These are phyloP conservation scores for Pyrenochaeta sp. DNA, from an alignment of 2,329 filamentous ascomycete species.

Conservation along the genomic window DNA sequence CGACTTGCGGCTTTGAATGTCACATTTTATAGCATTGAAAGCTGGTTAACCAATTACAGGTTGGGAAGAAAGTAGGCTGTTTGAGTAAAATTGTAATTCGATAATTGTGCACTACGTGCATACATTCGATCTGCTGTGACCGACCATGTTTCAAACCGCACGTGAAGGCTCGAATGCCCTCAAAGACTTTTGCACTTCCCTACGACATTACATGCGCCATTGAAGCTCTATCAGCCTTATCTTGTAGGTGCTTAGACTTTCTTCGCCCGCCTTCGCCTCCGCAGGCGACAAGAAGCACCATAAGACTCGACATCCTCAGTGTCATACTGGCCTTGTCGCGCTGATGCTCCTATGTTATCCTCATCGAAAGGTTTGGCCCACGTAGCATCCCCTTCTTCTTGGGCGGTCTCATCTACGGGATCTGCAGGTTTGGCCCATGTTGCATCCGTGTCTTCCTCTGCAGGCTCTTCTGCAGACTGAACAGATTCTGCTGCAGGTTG, in stretches of 20 bases:
- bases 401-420: neutral
- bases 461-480: neutral
- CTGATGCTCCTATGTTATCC: neutral
- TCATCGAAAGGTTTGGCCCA: neutral
- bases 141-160: no score
- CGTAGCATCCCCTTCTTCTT: neutral
- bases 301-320: neutral
- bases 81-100: conserved; percentile 4
- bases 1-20: neutral
- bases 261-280: neutral
- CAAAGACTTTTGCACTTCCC: no score
- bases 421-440: no score
- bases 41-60: neutral
- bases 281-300: neutral
- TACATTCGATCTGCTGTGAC: neutral
- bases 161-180: no score
- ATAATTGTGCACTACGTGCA: conserved; percentile 3
- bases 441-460: no score
- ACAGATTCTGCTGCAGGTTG: neutral
- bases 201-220: no score
- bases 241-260: neutral
- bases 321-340: neutral
- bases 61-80: neutral
- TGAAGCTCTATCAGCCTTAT: neutral
- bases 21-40: neutral